phyloP scores from a whole-genome alignment of 2,329 filamentous ascomycete species.

The Colletotrichum siamense region DNA sequence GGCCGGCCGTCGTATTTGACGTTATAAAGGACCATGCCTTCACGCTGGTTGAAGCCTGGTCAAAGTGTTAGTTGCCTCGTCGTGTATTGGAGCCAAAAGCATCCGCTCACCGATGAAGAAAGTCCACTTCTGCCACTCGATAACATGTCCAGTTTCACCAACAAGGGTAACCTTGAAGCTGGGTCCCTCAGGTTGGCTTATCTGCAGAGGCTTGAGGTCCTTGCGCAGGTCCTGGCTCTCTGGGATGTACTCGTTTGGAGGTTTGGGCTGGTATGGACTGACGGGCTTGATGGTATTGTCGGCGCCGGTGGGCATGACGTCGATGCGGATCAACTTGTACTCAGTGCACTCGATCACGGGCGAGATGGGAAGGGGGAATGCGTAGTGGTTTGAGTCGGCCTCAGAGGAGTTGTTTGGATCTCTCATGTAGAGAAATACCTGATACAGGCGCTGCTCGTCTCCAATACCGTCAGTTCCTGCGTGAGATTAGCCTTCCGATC shows the following conservation, averaged over 20 bases:
- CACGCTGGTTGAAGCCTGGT: conserved; percentile 59
- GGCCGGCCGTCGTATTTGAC: conserved; percentile 62
- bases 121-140: conserved; percentile 47
- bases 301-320: conserved; percentile 70
- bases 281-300: conserved; percentile 63
- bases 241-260: conserved; percentile 68
- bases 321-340: conserved; percentile 71
- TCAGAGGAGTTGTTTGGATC: conserved; percentile 65
- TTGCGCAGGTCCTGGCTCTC: conserved; percentile 62
- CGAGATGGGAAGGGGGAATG: conserved; percentile 70
- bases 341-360: conserved; percentile 69
- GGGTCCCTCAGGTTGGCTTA: conserved; percentile 66
- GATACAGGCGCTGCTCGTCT: conserved; percentile 15
- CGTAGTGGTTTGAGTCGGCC: conserved; percentile 72
- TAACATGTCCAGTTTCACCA: background rate
- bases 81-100: background rate
- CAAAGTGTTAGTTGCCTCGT: background rate
- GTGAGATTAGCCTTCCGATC: background rate
- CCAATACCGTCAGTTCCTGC: conserved; percentile 13
- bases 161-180: conserved; percentile 48
- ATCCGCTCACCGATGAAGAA: conserved; percentile 52
- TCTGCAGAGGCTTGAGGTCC: conserved; percentile 66
- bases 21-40: conserved; percentile 65
- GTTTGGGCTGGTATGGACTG: conserved; percentile 60
- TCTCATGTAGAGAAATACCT: conserved; percentile 44